Conservation (phyloP, 768 basidiomycete species). For the Hericium coralloides region DNA sequence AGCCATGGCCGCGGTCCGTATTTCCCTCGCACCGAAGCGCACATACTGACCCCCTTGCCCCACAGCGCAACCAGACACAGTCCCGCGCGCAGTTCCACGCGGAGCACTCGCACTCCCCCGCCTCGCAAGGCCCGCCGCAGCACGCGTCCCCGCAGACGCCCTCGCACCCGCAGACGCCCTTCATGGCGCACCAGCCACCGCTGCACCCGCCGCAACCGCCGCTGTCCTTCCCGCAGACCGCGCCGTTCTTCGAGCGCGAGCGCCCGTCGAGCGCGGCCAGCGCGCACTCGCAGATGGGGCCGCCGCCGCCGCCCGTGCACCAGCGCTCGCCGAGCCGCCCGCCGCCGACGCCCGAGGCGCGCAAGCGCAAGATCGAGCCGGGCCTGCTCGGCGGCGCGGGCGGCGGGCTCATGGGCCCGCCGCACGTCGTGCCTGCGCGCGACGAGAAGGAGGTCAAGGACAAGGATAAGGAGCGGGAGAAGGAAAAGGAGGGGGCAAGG, state of each 20-base stretch:
- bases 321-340: conserved; percentile 13
- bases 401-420: conserved; percentile 32
- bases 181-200: neutral
- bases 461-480: conserved; percentile 7
- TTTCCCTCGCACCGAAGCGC: neutral
- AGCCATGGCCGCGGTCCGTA: neutral
- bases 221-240: neutral
- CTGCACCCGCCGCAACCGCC: too few species aligned
- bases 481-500: neutral
- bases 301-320: conserved; percentile 14
- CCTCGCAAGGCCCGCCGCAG: neutral
- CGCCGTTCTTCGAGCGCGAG: conserved; percentile 9
- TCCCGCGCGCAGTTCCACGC: too few species aligned
- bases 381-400: conserved; percentile 22
- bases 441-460: neutral
- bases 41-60: too few species aligned
- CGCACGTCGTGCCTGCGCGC: conserved; percentile 19
- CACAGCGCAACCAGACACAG: too few species aligned
- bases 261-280: conserved; percentile 8
- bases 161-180: neutral
- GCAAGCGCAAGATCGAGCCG: conserved; percentile 9
- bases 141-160: neutral
- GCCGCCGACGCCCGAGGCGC: conserved; percentile 2
- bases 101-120: neutral
- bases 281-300: conserved; percentile 13